phyloP scores from a whole-genome alignment of 2,329 filamentous ascomycete genomes.

The Ilyonectria sp. region DNA sequence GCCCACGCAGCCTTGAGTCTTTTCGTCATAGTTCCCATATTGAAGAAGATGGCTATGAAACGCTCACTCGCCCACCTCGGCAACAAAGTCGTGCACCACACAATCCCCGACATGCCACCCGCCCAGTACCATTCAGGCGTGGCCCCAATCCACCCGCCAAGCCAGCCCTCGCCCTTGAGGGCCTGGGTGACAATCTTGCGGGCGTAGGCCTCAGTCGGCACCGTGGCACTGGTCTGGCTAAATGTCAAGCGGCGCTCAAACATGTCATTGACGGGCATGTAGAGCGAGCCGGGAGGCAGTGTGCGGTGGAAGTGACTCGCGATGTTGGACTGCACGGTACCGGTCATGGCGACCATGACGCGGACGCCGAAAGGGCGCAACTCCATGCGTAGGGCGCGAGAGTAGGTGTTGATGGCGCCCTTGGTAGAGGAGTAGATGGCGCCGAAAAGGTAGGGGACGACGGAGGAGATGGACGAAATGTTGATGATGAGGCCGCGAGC shows the following conservation, averaged over 20 bases:
- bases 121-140: conserved; percentile 55
- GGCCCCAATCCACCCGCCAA: conserved; percentile 52
- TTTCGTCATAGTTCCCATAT: conserved; percentile 45
- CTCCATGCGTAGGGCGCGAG: conserved; percentile 68
- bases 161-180: conserved; percentile 56
- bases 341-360: conserved; percentile 71
- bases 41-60: conserved; percentile 48
- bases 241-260: conserved; percentile 64
- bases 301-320: conserved; percentile 57
- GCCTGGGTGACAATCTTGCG: conserved; percentile 59
- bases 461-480: conserved; percentile 66
- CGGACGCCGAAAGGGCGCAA: conserved; percentile 68
- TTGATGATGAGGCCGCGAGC: conserved; percentile 69
- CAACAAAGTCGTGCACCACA: conserved; percentile 48
- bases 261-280: conserved; percentile 61
- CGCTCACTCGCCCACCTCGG: conserved; percentile 50
- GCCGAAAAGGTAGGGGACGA: conserved; percentile 68
- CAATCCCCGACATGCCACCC: conserved; percentile 49
- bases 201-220: conserved; percentile 62
- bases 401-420: conserved; percentile 68
- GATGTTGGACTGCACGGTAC: conserved; percentile 68
- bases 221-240: conserved; percentile 63
- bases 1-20: conserved; percentile 43
- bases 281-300: conserved; percentile 64
- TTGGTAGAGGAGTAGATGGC: conserved; percentile 70